phyloP scores from a whole-genome alignment of 2,329 filamentous ascomycete genomes.

The Diaporthe citri region DNA sequence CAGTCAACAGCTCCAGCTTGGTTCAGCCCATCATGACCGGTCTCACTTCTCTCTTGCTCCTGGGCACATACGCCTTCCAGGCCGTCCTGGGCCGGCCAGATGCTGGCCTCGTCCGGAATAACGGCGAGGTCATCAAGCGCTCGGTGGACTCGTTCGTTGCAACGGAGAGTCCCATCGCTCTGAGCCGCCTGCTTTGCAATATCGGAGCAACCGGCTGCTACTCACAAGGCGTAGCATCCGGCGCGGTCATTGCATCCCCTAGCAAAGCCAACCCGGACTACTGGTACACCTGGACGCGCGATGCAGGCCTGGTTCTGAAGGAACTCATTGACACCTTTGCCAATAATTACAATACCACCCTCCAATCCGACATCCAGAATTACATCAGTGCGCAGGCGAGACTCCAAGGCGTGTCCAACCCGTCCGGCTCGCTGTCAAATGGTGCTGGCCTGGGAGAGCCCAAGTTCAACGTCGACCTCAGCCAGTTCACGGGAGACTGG shows the following conservation, averaged over 20 bases:
- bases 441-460: slow-evolving; percentile 75
- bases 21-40: slow-evolving; percentile 40
- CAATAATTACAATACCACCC: slow-evolving; percentile 66
- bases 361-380: slow-evolving; percentile 74
- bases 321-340: slow-evolving; percentile 74
- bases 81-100: slow-evolving; percentile 61
- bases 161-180: slow-evolving; percentile 64
- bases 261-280: slow-evolving; percentile 69
- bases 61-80: slow-evolving; percentile 66
- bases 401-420: slow-evolving; percentile 77
- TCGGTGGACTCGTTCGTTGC: slow-evolving; percentile 66
- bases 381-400: slow-evolving; percentile 77
- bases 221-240: slow-evolving; percentile 59
- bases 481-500: slow-evolving; percentile 76
- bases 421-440: slow-evolving; percentile 69
- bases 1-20: slow-evolving; percentile 33
- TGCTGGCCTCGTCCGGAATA: slow-evolving; percentile 47
- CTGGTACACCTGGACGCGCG: slow-evolving; percentile 84
- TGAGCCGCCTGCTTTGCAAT: slow-evolving; percentile 68
- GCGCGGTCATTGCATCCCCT: slow-evolving; percentile 70
- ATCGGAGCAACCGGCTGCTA: slow-evolving; percentile 68
- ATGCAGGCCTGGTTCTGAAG: slow-evolving; percentile 79
- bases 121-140: slow-evolving; percentile 57
- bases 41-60: slow-evolving; percentile 61
- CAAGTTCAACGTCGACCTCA: slow-evolving; percentile 77